Conservation (phyloP, 352 stramenopile genomes). For the Blastocystis sp. region DNA sequence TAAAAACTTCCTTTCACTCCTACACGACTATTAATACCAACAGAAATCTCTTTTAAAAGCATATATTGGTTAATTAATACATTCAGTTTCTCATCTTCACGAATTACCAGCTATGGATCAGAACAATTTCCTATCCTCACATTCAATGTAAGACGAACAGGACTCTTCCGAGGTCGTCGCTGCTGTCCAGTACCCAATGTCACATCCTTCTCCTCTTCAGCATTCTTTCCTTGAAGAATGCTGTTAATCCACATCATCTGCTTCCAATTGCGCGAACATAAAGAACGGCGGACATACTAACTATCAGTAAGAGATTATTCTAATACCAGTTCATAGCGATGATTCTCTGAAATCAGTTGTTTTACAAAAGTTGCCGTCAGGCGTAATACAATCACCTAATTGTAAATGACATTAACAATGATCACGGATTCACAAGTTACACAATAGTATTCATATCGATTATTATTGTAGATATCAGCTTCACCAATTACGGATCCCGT, state of each 20-base stretch:
- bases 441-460: constrained; percentile 64
- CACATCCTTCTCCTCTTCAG: background rate
- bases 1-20: background rate
- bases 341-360: constrained; percentile 5
- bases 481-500: constrained; percentile 50
- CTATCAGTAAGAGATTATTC: background rate
- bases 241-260: constrained; percentile 57
- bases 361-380: background rate
- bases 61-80: constrained; percentile 45
- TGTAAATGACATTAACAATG: background rate
- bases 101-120: constrained; percentile 15
- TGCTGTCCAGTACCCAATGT: background rate
- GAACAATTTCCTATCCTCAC: background rate
- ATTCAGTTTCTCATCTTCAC: constrained; percentile 1
- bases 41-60: constrained; percentile 49
- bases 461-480: constrained; percentile 59
- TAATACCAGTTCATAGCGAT: constrained; percentile 4
- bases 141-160: constrained; percentile 13
- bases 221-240: constrained; percentile 23
- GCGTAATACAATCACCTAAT: constrained; percentile 25
- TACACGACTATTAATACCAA: constrained; percentile 47
- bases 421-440: background rate
- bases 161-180: constrained; percentile 2
- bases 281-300: constrained; percentile 14
- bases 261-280: constrained; percentile 59